Evolutionary conservation across 1,284 basidiomycete genomes (phyloP).

Genomic region (Marasmius fiardii): DNA sequence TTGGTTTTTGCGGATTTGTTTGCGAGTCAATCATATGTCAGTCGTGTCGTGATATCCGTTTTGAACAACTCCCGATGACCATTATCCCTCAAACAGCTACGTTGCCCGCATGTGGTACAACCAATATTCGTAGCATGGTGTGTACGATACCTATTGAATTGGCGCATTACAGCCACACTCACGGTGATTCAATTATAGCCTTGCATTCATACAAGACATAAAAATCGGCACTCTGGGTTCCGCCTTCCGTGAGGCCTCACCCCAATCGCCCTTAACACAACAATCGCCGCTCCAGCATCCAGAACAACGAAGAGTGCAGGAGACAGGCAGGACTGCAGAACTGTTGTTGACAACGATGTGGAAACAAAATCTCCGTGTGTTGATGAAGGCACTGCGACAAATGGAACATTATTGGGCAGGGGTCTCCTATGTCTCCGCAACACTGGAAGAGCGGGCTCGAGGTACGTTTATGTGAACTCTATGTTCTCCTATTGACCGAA

Average conservation of each 20-base stretch:
- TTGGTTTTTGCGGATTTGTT: slow-evolving; percentile 30
- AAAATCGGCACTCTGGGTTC: slow-evolving; percentile 21
- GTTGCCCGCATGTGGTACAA: slow-evolving; percentile 27
- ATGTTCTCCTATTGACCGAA: too few species aligned
- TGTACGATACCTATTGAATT: slow-evolving; percentile 5
- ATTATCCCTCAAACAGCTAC: slow-evolving; percentile 12
- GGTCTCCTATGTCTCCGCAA: slow-evolving; percentile 25
- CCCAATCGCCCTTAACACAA: background rate
- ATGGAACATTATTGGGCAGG: slow-evolving; percentile 38
- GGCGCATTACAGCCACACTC: too few species aligned
- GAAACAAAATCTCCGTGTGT: slow-evolving; percentile 28
- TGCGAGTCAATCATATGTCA: slow-evolving; percentile 26
- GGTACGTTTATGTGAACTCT: slow-evolving; percentile 23
- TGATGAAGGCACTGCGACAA: slow-evolving; percentile 27
- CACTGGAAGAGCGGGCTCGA: slow-evolving; percentile 22
- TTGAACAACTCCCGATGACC: slow-evolving; percentile 1
- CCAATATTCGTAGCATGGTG: slow-evolving; percentile 30
- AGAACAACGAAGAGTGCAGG: too few species aligned
- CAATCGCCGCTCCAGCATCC: too few species aligned
- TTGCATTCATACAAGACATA: slow-evolving; percentile 35
- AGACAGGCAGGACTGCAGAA: slow-evolving; percentile 21
- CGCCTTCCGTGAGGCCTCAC: background rate
- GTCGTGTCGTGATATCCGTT: slow-evolving; percentile 8
- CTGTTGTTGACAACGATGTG: slow-evolving; percentile 31
- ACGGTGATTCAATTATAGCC: slow-evolving; percentile 17